Percentiles rank a stretch among this genome's conserved stretches.
Evolutionary conservation across 495 filamentous ascomycete species (phyloP).

Genomic region (Lasiosphaeris hirsuta): DNA sequence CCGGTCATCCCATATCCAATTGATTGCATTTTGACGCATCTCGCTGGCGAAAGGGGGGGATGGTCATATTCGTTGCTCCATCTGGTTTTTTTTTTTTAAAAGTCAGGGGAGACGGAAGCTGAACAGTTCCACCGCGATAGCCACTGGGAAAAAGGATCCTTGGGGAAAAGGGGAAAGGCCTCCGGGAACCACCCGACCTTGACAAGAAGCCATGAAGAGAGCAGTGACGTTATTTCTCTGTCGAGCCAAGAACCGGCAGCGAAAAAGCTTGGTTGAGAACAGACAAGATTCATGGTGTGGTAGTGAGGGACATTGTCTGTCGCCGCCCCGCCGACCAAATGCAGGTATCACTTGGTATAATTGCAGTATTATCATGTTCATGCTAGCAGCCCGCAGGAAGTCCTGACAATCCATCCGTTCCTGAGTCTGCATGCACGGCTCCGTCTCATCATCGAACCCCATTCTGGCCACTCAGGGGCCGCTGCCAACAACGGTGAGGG

Average conservation of each 20-base stretch:
- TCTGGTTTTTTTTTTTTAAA: too few relatives aligned
- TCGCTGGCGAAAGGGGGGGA: too few relatives aligned
- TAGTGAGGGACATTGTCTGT: not conserved
- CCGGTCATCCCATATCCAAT: too few relatives aligned
- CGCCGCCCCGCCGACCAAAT: too few relatives aligned
- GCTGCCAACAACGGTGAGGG: not conserved
- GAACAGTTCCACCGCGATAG: too few relatives aligned
- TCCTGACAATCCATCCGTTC: not conserved
- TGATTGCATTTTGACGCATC: too few relatives aligned
- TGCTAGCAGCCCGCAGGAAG: not conserved
- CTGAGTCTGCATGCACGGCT: not conserved
- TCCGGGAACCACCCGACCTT: not conserved
- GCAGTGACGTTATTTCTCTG: conserved; percentile 10
- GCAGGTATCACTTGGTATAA: not conserved
- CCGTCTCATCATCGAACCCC: conserved; percentile 1
- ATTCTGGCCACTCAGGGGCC: not conserved
- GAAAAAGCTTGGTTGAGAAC: conserved; percentile 5
- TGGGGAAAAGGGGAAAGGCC: not conserved
- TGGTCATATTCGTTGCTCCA: too few relatives aligned
- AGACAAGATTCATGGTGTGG: conserved; percentile 2
- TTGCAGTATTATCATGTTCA: not conserved
- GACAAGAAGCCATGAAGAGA: not conserved
- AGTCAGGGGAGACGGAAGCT: too few relatives aligned
- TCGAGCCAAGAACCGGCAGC: conserved; percentile 1
- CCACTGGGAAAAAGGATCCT: too few relatives aligned